Percentiles rank a stretch among this genome's conserved stretches.
phyloP scores from a whole-genome alignment of 2,329 filamentous ascomycete genomes.

The Lojkania enalia region DNA sequence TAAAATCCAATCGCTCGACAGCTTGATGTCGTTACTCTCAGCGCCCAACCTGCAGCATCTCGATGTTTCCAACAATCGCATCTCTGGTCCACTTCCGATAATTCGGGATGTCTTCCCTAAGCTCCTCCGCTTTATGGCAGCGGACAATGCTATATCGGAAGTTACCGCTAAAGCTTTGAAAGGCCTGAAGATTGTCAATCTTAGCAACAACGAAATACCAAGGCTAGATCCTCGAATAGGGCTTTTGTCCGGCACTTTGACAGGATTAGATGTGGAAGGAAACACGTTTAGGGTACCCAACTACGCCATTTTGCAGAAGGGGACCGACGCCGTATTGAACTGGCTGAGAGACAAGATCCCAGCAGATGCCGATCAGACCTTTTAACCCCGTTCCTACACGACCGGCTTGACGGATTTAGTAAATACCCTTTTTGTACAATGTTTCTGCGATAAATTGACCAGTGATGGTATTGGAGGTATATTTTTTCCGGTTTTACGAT shows the following conservation, averaged over 20 bases:
- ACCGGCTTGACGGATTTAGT: no score
- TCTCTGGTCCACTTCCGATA: slow-evolving; percentile 67
- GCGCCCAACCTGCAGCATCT: slow-evolving; percentile 76
- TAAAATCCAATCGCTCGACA: slow-evolving; percentile 67
- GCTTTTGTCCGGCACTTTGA: slow-evolving; percentile 68
- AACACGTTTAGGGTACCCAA: slow-evolving; percentile 88
- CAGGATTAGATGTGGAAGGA: slow-evolving; percentile 74
- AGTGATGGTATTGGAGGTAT: no score
- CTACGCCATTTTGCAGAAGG: slow-evolving; percentile 80
- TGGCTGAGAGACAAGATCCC: slow-evolving; percentile 81
- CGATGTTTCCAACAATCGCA: slow-evolving; percentile 81
- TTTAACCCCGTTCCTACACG: no score
- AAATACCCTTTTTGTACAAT: no score
- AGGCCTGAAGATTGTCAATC: slow-evolving; percentile 76
- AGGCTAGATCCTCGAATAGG: slow-evolving; percentile 80
- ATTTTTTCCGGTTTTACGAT: no score
- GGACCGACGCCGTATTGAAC: slow-evolving; percentile 79
- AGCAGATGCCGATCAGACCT: slow-evolving; percentile 22
- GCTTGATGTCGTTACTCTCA: slow-evolving; percentile 67
- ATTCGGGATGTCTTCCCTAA: slow-evolving; percentile 70
- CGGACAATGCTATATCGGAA: slow-evolving; percentile 77
- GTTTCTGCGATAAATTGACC: no score
- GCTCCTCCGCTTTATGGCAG: slow-evolving; percentile 70
- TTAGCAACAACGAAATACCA: slow-evolving; percentile 84
- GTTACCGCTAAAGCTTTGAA: slow-evolving; percentile 73